phyloP scores from a whole-genome alignment of 345 rosid species.

The Citropsis articulata region DNA sequence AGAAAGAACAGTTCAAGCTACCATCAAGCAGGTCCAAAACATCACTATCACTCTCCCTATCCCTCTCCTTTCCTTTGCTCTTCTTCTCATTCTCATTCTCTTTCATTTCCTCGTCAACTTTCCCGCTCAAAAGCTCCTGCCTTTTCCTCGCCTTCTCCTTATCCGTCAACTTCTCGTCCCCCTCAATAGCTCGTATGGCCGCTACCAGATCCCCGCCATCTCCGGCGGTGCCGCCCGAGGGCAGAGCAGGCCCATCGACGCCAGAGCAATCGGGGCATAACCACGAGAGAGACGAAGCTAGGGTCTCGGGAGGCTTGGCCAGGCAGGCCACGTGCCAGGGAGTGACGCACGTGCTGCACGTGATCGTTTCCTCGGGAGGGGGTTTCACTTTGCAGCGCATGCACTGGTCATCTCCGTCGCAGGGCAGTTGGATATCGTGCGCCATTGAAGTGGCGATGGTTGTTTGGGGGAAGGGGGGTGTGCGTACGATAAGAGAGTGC shows the following conservation, averaged over 20 bases:
- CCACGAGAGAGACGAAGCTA: constrained; percentile 41
- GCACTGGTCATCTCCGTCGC: constrained; percentile 54
- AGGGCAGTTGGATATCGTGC: constrained; percentile 42
- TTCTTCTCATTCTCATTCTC: constrained; percentile 17
- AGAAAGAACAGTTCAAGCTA: constrained; percentile 50
- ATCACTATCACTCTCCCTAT: constrained; percentile 14
- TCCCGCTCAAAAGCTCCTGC: constrained; percentile 53
- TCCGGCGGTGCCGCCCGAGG: background rate
- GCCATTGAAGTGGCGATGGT: constrained; percentile 20
- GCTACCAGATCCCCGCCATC: constrained; percentile 35
- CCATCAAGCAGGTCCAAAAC: constrained; percentile 33
- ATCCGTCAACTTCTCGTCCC: constrained; percentile 41
- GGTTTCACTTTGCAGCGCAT: constrained; percentile 51
- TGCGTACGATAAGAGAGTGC: background rate
- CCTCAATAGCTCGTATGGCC: constrained; percentile 51
- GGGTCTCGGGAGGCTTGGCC: constrained; percentile 29
- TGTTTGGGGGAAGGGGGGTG: background rate
- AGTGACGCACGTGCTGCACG: constrained; percentile 51
- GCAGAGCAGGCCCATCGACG: background rate
- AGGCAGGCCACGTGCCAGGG: constrained; percentile 66
- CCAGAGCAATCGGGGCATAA: constrained; percentile 55
- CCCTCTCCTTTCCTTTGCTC: constrained; percentile 13
- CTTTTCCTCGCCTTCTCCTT: constrained; percentile 52
- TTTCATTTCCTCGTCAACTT: constrained; percentile 9
- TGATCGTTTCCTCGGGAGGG: constrained; percentile 37